phyloP scores from a whole-genome alignment of 495 filamentous ascomycete genomes.

The Viridothelium virens region DNA sequence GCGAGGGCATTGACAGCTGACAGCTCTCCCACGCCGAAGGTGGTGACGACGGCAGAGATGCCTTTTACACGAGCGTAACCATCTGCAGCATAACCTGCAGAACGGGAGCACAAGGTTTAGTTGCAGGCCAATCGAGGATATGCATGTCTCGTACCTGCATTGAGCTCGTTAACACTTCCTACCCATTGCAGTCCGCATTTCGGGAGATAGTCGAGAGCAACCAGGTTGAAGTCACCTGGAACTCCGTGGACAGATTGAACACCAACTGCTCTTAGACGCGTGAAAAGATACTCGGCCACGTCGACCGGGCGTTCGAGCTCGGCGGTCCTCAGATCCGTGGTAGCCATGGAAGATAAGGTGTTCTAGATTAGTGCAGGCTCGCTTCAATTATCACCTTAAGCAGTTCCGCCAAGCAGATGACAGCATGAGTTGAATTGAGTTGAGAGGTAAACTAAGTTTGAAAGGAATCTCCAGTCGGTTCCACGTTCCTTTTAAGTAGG shows the following conservation, averaged over 20 bases:
- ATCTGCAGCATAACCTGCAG: constrained; percentile 61
- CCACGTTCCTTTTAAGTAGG: too few species aligned
- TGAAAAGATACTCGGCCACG: constrained; percentile 29
- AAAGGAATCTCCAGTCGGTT: too few species aligned
- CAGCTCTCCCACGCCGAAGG: constrained; percentile 65
- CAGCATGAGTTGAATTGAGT: too few species aligned
- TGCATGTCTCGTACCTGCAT: constrained; percentile 45
- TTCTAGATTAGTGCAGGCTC: background rate
- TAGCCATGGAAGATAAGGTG: background rate
- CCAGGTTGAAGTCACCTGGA: constrained; percentile 22
- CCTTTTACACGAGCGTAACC: constrained; percentile 64
- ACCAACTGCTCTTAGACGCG: constrained; percentile 32
- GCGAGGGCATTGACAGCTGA: constrained; percentile 62
- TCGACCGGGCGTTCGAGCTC: constrained; percentile 16
- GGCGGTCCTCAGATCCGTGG: constrained; percentile 9
- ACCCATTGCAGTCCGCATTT: constrained; percentile 56
- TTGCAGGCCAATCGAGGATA: background rate
- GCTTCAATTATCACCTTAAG: background rate
- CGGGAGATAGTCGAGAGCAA: constrained; percentile 54
- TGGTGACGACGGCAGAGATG: constrained; percentile 57
- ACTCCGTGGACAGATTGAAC: constrained; percentile 32
- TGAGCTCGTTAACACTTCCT: constrained; percentile 63
- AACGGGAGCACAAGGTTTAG: background rate
- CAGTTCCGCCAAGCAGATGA: too few species aligned
- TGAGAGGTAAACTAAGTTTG: too few species aligned